Evolutionary conservation across 164 flowering plant genomes (phyloP), one percentile per base, ranked within the genome.

Genomic region (Kalanchoe fedtschenkoi): DNA sequence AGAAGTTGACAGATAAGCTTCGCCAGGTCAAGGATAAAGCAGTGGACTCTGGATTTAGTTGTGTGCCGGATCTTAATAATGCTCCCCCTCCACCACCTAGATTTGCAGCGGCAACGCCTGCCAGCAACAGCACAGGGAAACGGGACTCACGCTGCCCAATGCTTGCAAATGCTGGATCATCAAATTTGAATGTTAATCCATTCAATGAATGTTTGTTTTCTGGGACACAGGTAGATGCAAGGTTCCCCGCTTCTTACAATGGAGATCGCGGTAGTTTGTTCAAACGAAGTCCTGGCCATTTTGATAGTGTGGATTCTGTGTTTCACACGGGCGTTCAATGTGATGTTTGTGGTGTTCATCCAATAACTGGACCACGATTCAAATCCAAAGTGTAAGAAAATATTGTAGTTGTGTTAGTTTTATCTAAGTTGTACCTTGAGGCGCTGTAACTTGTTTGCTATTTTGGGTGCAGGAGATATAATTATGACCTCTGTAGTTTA

Each of bases 261-360:
- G 76, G 47, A 46, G 66, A 33, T 30, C 75, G 11, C 65, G 10
- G 64, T 59, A 15, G 58, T 62, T 67, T 63, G 60, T 33, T 22
- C 67, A 46, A 55, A 53, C 71, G 4, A 39, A 17, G 57, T 63
- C 61, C 29, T 32, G 34, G 30, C 16, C 57, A 61, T 28, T 32
- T 33, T 67, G 77, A 74, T 63, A 67, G 66, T 34, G 53, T 65
- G 66, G 77, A 71, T 9, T 71, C 74, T 42, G 65, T 78, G 10
- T 81, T 87, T 70, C 99, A 93, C 63, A 76, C 61, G 47, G 96
- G 96, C 51, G 74, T 93, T 59, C 75, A 60, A 0, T 93, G 99
- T 64, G 97, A 90, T 80, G 92, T 87, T 13, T 93, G 99, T 76
- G 92, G 88, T 14, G 82, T 77, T 64, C 73, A 76, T 76, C 99